These are phyloP conservation scores for Phytophthora constricta DNA, from an alignment of 352 stramenopile genomes.

Conservation along the genomic window DNA sequence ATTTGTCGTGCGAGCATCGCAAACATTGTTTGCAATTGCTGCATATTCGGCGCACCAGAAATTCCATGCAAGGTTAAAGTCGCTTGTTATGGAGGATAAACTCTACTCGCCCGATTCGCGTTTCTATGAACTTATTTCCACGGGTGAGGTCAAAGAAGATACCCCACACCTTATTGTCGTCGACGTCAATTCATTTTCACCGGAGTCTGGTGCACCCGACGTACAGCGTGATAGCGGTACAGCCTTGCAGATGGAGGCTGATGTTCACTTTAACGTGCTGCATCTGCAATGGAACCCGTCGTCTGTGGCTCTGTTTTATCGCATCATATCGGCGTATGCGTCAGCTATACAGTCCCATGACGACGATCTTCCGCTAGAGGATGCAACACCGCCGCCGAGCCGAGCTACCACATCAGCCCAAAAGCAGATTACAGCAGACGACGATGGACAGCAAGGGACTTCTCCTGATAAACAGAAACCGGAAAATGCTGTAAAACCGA, in stretches of 20 bases:
- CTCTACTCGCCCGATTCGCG: slow-evolving; percentile 54
- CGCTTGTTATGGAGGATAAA: slow-evolving; percentile 75
- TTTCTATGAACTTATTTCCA: slow-evolving; percentile 77
- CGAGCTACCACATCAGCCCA: neutral
- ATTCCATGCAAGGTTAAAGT: slow-evolving; percentile 57
- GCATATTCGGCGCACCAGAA: slow-evolving; percentile 56
- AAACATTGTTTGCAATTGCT: slow-evolving; percentile 56
- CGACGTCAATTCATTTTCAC: slow-evolving; percentile 52
- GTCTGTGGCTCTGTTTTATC: slow-evolving; percentile 78
- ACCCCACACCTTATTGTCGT: slow-evolving; percentile 53
- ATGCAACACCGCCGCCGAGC: neutral
- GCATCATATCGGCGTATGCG: slow-evolving; percentile 70
- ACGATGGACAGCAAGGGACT: neutral
- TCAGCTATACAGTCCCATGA: slow-evolving; percentile 52
- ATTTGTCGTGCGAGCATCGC: slow-evolving; percentile 52
- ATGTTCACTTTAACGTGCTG: slow-evolving; percentile 73
- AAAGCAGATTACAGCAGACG: neutral
- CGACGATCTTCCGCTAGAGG: slow-evolving; percentile 21
- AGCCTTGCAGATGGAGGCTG: slow-evolving; percentile 49
- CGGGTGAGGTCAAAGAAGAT: slow-evolving; percentile 37
- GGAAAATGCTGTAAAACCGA: slow-evolving; percentile 3
- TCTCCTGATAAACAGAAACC: slow-evolving; percentile 10
- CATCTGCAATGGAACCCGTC: slow-evolving; percentile 88
- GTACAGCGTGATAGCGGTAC: neutral
- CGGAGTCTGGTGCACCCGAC: slow-evolving; percentile 13